Evolutionary conservation across 345 rosid species (phyloP).

Genomic region (Mangifera indica): DNA sequence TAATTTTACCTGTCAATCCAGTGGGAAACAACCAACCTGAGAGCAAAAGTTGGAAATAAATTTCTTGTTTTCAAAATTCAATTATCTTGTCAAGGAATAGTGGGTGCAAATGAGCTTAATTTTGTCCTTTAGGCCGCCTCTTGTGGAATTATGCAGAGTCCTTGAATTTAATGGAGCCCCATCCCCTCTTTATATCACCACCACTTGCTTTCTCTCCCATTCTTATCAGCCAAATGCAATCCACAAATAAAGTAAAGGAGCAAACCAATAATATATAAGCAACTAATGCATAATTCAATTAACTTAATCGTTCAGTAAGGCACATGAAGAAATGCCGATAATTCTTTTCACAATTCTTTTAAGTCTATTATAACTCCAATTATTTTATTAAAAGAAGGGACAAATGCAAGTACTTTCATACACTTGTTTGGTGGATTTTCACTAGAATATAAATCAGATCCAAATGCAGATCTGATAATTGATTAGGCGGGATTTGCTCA

Average conservation of each 20-base stretch:
- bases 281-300: neutral
- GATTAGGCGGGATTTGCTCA: slow-evolving; percentile 26
- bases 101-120: slow-evolving; percentile 15
- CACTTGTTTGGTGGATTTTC: slow-evolving; percentile 23
- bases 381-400: slow-evolving; percentile 27
- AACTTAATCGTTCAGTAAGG: neutral
- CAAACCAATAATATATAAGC: slow-evolving; percentile 3
- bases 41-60: slow-evolving; percentile 37
- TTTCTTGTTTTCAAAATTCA: slow-evolving; percentile 18
- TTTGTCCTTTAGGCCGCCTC: slow-evolving; percentile 14
- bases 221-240: neutral
- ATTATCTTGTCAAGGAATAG: slow-evolving; percentile 29
- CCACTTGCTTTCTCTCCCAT: slow-evolving; percentile 12
- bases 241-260: neutral
- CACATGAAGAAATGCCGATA: slow-evolving; percentile 3
- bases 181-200: slow-evolving; percentile 14
- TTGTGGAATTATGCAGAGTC: slow-evolving; percentile 14
- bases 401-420: slow-evolving; percentile 30
- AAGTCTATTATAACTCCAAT: neutral
- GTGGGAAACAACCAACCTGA: slow-evolving; percentile 33
- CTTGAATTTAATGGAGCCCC: slow-evolving; percentile 29
- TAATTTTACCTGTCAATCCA: slow-evolving; percentile 33
- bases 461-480: slow-evolving; percentile 18
- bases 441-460: neutral
- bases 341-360: slow-evolving; percentile 13